Conservation (phyloP, 495 filamentous ascomycete species). For the Daldinia concentrica region DNA sequence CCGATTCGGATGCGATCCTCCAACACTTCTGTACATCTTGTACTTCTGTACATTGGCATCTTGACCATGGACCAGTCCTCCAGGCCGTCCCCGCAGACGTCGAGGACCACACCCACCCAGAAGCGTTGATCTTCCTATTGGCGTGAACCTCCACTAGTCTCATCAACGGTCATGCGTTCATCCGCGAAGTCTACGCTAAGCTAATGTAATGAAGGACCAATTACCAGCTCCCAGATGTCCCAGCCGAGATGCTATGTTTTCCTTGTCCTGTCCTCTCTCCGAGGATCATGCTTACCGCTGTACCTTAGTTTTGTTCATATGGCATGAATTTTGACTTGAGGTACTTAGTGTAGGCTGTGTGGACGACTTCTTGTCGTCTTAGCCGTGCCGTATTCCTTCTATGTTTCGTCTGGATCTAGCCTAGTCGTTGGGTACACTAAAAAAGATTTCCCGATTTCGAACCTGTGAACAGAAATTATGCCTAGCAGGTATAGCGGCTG, state of each 20-base stretch:
- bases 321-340: constrained; percentile 14
- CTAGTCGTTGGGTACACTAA: constrained; percentile 13
- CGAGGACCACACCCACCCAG: constrained; percentile 50
- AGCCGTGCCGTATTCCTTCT: constrained; percentile 25
- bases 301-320: constrained; percentile 30
- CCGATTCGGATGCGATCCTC: constrained; percentile 52
- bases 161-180: constrained; percentile 61
- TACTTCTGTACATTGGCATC: constrained; percentile 30
- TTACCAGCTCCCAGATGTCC: constrained; percentile 51
- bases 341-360: constrained; percentile 10
- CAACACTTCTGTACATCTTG: constrained; percentile 29
- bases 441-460: constrained; percentile 19
- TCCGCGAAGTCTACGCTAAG: constrained; percentile 56
- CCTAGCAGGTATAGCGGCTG: constrained; percentile 38
- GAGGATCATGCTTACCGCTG: constrained; percentile 39
- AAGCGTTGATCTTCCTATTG: constrained; percentile 51
- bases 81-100: constrained; percentile 48
- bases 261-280: constrained; percentile 43
- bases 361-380: constrained; percentile 25
- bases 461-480: constrained; percentile 23
- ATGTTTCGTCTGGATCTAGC: constrained; percentile 22
- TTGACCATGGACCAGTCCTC: constrained; percentile 35
- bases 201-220: constrained; percentile 56
- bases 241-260: constrained; percentile 55
- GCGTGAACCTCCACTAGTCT: constrained; percentile 48